phyloP scores from a whole-genome alignment of 768 basidiomycete species.

The Butyriboletus loyo region DNA sequence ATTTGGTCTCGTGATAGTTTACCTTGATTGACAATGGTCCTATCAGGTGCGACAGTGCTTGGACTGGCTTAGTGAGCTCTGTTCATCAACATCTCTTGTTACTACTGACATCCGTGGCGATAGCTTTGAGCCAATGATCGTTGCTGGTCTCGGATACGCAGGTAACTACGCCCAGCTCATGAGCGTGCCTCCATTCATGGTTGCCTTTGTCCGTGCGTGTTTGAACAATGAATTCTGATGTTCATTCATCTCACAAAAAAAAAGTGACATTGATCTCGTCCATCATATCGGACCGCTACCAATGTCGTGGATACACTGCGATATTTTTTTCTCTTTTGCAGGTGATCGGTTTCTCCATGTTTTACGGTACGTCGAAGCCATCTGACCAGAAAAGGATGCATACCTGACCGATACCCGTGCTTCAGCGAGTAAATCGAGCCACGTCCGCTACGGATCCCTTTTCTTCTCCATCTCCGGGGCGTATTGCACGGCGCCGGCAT shows the following conservation, averaged over 20 bases:
- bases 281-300: conserved; percentile 53
- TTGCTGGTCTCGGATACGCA: conserved; percentile 57
- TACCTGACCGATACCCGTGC: background rate
- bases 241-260: background rate
- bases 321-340: conserved; percentile 44
- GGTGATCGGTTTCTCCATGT: conserved; percentile 52
- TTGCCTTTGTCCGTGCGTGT: conserved; percentile 44
- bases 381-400: background rate
- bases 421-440: conserved; percentile 28
- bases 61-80: conserved; percentile 25
- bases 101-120: conserved; percentile 34
- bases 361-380: conserved; percentile 39
- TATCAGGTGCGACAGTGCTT: conserved; percentile 15
- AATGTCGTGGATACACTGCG: conserved; percentile 45
- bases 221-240: background rate
- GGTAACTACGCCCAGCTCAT: conserved; percentile 56
- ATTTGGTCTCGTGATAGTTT: background rate
- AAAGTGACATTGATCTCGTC: conserved; percentile 39
- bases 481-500: conserved; percentile 49
- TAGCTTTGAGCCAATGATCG: conserved; percentile 73
- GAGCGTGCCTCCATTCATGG: conserved; percentile 49
- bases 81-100: conserved; percentile 15
- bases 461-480: conserved; percentile 54
- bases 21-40: background rate
- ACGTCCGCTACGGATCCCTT: conserved; percentile 52